Base-by-base conservation (phyloP, 108 stramenopile genomes). In the Aurantiochytrium sp. region DNA sequence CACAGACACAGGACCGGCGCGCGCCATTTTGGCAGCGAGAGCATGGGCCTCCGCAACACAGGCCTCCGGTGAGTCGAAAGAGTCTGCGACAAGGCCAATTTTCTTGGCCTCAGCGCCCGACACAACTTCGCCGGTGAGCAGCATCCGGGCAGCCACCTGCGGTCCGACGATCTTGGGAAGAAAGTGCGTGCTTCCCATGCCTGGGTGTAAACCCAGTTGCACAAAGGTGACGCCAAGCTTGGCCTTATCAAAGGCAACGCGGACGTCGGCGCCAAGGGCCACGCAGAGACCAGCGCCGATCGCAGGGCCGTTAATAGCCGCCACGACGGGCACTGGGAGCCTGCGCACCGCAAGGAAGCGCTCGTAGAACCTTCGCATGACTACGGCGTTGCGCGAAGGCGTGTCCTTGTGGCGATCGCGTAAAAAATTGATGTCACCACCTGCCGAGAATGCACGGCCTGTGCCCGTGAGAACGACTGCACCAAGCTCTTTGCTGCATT, bases 261-360 rank as follows among this genome's bases (percentile, higher is more conserved):
- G 92, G 60, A 95, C 60, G 73, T 96, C 96, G 87, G 94, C 95
- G 4, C 95, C 95, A 59, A 95, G 87, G 23, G 96, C 94, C 76
- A 96, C 87, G 72, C 95, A 95, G 28, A 93, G 93, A 12, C 95
- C 96, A 4, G 96, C 95, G 3, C 95, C 96, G 60, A 96, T 93
- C 51, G 95, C 95, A 4, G 93, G 94, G 45, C 96, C 96, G 59
- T 95, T 92, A 16, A 96, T 72, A 5, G 95, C 95, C 8, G 94
- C 94, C 60, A 96, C 92, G 35, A 94, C 89, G 5, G 96, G 96
- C 58, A 96, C 94, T 5, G 94, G 95, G 2, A 96, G 76, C 29
- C 88, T 43, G 12, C 96, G 93, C n/a, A 96, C 58, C 87, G 93
- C 93, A 35, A 96, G 87, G 88, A 96, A 96, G 42, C 91, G 89